These are phyloP conservation scores for Vanrija sp. DNA, from an alignment of 1,284 basidiomycete genomes.

Conservation along the genomic window DNA sequence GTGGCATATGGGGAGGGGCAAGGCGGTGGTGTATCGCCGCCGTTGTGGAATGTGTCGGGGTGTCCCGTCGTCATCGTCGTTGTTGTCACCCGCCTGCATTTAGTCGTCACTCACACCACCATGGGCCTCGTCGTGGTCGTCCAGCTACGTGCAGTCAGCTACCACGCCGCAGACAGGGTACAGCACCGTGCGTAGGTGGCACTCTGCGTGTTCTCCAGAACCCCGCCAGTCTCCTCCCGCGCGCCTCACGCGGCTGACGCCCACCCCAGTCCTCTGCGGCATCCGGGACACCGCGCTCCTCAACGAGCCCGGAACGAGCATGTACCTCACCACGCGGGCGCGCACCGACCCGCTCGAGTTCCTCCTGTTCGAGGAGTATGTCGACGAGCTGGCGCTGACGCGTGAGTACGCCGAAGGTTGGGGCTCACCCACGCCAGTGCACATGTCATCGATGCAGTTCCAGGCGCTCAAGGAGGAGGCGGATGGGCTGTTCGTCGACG, in stretches of 20 bases:
- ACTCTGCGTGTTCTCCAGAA: too few relatives aligned
- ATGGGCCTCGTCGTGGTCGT: slow-evolving; percentile 10
- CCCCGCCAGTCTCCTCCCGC: neutral
- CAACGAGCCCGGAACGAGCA: slow-evolving; percentile 9
- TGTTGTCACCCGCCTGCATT: too few relatives aligned
- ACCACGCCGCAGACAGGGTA: slow-evolving; percentile 4
- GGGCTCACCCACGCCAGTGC: slow-evolving; percentile 1
- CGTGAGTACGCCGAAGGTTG: neutral
- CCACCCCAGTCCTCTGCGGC: slow-evolving; percentile 6
- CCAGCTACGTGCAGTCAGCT: slow-evolving; percentile 2
- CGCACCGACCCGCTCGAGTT: slow-evolving; percentile 11
- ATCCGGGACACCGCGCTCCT: slow-evolving; percentile 7
- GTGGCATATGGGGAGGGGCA: too few relatives aligned
- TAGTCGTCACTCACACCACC: neutral
- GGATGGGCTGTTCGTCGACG: slow-evolving; percentile 3
- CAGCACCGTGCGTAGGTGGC: slow-evolving; percentile 5
- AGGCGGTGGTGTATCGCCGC: too few relatives aligned
- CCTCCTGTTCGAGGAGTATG: slow-evolving; percentile 15
- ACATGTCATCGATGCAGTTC: slow-evolving; percentile 9
- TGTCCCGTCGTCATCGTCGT: too few relatives aligned
- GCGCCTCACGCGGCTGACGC: neutral
- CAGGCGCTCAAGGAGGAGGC: slow-evolving; percentile 3
- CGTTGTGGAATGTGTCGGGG: too few relatives aligned
- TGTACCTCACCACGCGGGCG: slow-evolving; percentile 6
- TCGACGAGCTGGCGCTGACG: slow-evolving; percentile 4